A percentile compares a stretch with the other conserved stretches of the same genome.
Evolutionary conservation across 2,329 filamentous ascomycete genomes (phyloP).

Genomic region (Ophiostoma piceae): DNA sequence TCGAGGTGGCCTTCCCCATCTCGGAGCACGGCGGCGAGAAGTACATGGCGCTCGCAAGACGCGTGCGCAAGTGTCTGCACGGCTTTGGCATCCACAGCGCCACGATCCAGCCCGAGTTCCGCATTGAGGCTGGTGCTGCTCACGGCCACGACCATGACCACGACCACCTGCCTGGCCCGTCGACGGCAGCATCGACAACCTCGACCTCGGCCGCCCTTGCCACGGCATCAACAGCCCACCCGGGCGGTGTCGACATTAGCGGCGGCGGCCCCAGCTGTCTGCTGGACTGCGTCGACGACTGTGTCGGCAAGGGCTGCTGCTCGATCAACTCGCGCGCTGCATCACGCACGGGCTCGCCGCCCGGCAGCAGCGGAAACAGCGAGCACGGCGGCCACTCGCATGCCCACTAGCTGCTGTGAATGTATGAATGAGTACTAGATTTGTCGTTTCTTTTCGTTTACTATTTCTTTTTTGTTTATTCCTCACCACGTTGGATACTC

Average conservation of each 20-base stretch:
- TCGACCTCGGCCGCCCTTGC: not conserved
- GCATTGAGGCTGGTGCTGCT: conserved; percentile 36
- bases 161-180: not conserved
- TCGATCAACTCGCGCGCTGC: conserved; percentile 35
- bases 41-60: conserved; percentile 86
- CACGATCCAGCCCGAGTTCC: conserved; percentile 93
- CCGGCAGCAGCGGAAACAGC: conserved; percentile 37
- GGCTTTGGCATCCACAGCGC: conserved; percentile 94
- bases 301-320: conserved; percentile 45
- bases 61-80: conserved; percentile 82
- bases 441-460: not conserved
- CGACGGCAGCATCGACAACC: not conserved
- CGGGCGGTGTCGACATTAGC: conserved; percentile 27
- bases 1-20: conserved; percentile 87
- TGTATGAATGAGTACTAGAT: not conserved
- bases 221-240: conserved; percentile 23
- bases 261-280: conserved; percentile 38
- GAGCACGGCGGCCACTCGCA: conserved; percentile 27
- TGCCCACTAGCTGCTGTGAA: conserved; percentile 16
- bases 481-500: not conserved
- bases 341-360: conserved; percentile 32
- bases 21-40: conserved; percentile 69
- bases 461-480: not conserved
- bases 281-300: conserved; percentile 49
- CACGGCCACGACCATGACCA: not conserved